Conservation (phyloP, 2,329 filamentous ascomycete genomes). For the Pseudogymnoascus sp. region DNA sequence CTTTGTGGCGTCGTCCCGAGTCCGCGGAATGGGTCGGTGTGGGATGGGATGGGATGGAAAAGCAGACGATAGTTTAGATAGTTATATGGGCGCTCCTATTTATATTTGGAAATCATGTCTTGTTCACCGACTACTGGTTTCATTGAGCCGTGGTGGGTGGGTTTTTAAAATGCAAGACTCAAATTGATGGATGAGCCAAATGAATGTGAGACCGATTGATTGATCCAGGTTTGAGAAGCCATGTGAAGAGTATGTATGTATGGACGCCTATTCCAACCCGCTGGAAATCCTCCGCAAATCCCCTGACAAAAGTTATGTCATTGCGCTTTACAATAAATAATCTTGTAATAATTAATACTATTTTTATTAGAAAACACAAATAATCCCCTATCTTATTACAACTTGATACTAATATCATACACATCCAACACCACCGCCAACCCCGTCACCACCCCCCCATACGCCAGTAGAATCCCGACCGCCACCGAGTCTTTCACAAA, state of each 20-base stretch:
- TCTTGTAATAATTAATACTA: background rate
- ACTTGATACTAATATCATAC: constrained; percentile 62
- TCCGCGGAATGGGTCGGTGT: background rate
- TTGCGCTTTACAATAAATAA: background rate
- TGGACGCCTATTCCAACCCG: too few relatives aligned
- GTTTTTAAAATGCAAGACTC: too few relatives aligned
- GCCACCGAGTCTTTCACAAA: constrained; percentile 57
- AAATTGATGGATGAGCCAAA: too few relatives aligned
- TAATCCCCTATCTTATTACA: constrained; percentile 36
- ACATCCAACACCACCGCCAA: constrained; percentile 61
- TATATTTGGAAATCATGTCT: too few relatives aligned
- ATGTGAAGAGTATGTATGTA: background rate
- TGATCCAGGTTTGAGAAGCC: background rate
- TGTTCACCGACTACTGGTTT: too few relatives aligned
- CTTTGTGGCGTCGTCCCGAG: background rate
- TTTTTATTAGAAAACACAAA: background rate
- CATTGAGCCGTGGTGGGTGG: too few relatives aligned
- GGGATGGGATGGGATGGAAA: too few relatives aligned
- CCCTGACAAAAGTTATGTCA: background rate
- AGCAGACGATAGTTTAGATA: too few relatives aligned
- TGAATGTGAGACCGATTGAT: too few relatives aligned
- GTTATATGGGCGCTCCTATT: too few relatives aligned
- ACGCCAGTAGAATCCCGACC: constrained; percentile 68
- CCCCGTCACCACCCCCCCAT: constrained; percentile 59
- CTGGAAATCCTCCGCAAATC: too few relatives aligned